phyloP scores from a whole-genome alignment of 257 asterid genomes.

The Scutellaria baicalensis region DNA sequence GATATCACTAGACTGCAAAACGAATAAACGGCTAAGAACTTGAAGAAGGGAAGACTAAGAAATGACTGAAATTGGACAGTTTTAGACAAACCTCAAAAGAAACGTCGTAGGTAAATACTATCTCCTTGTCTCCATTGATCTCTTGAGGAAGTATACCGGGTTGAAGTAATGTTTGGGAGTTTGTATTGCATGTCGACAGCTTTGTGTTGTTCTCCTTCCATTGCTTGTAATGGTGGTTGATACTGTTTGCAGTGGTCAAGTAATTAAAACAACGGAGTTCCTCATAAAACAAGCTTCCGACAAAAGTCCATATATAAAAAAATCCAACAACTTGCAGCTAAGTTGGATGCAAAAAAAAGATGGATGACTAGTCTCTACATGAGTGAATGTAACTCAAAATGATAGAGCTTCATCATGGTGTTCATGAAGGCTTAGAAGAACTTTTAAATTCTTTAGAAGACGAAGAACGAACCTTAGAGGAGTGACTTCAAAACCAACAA shows the following conservation, averaged over 20 bases:
- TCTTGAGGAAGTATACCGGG: conserved; percentile 32
- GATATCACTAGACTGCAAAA: conserved; percentile 41
- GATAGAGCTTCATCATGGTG: background rate
- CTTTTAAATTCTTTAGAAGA: background rate
- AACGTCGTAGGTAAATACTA: conserved; percentile 44
- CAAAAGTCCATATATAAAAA: too few relatives aligned
- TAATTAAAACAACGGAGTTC: background rate
- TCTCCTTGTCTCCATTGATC: conserved; percentile 31
- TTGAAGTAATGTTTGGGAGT: conserved; percentile 11
- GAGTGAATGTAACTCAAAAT: background rate
- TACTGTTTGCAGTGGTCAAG: conserved; percentile 20
- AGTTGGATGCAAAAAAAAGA: background rate
- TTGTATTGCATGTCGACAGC: conserved; percentile 27
- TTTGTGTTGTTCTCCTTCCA: conserved; percentile 37
- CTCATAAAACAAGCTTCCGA: background rate
- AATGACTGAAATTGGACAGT: background rate
- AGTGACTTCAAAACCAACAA: conserved; percentile 51
- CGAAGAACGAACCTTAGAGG: conserved; percentile 34
- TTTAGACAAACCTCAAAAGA: conserved; percentile 36
- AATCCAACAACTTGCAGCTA: background rate
- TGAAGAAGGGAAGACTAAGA: background rate
- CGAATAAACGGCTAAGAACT: background rate
- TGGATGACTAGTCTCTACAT: background rate
- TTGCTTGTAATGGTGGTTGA: conserved; percentile 32
- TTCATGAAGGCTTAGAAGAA: too few relatives aligned